Base-by-base conservation (phyloP, 1,139 yeast species). In the Nakaseomyces sp. region DNA sequence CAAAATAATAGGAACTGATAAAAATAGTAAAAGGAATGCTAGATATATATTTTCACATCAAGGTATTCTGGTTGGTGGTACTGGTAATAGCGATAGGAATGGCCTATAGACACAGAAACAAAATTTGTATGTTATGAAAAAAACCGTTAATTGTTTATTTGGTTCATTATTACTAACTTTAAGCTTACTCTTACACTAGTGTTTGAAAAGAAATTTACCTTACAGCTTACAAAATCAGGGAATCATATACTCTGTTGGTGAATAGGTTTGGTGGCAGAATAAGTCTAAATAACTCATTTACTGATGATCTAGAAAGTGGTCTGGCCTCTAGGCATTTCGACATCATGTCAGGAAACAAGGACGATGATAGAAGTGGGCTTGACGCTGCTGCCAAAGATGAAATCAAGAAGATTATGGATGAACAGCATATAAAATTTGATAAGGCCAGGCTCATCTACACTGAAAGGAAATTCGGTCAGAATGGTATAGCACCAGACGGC, bases 301-400 rank as follows among this genome's bases (percentile, higher is more conserved):
- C 67, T 37, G 69, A 69, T 12, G 94, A 85, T 58, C 56, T 77
- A 19, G 85, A 78, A 43, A 67, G 68, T n/a, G 95, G 95, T 0
- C 64, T 85, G 31, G 67, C 71, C 32, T 83, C 93, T 15, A 67
- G 64, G 35, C 73, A 67, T 31, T 85, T 85, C 56, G 76, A 81
- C 57, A 60, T 84, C 25, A 56, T 57, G 5, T 53, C 66, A 12
- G 69, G 72, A 40, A 79, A 81, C 47, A 60, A 63, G 10, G 66
- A 66, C 29, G 95, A 85, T 55, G 41, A 67, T 0, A 71, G 95
- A 44, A 56, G 65, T 13, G 94, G 94, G 0, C 67, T 85, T 37
- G 79, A 77, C 58, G 76, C 69, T 31, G 58, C 50, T 4, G 77
- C 84, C 2, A 79, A 77, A 57, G 55, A 55, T 12, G 73, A 69